Evolutionary conservation across 306 rosid genomes (phyloP).

Genomic region (Pueraria montana): DNA sequence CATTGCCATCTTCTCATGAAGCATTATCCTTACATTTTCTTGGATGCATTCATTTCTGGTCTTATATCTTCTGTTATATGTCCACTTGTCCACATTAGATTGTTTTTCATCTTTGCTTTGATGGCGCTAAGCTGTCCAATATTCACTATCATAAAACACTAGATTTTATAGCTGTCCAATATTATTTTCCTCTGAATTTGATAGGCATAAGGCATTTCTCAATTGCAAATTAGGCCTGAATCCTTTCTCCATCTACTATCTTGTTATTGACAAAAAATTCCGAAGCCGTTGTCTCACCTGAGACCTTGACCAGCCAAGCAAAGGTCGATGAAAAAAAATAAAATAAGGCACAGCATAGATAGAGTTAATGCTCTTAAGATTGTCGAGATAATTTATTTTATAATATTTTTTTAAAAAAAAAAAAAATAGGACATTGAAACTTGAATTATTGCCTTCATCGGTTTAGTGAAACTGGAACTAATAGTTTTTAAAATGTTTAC

Average conservation of each 20-base stretch:
- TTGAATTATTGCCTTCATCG: not conserved
- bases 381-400: not conserved
- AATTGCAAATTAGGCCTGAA: not conserved
- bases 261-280: not conserved
- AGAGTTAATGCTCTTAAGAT: not conserved
- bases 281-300: not conserved
- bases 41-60: not conserved
- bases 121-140: not conserved
- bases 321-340: not conserved
- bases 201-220: not conserved
- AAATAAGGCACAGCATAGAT: too few relatives aligned
- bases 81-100: not conserved
- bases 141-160: not conserved
- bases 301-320: not conserved
- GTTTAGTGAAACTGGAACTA: not conserved
- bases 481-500: not conserved
- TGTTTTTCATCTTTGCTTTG: not conserved
- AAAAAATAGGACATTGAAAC: not conserved
- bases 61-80: not conserved
- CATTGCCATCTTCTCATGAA: not conserved
- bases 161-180: not conserved
- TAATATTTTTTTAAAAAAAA: too few relatives aligned
- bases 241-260: not conserved
- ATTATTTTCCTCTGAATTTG: not conserved
- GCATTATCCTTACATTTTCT: not conserved